Conservation (phyloP, 2,329 filamentous ascomycete species). For the Microdochium nivale region DNA sequence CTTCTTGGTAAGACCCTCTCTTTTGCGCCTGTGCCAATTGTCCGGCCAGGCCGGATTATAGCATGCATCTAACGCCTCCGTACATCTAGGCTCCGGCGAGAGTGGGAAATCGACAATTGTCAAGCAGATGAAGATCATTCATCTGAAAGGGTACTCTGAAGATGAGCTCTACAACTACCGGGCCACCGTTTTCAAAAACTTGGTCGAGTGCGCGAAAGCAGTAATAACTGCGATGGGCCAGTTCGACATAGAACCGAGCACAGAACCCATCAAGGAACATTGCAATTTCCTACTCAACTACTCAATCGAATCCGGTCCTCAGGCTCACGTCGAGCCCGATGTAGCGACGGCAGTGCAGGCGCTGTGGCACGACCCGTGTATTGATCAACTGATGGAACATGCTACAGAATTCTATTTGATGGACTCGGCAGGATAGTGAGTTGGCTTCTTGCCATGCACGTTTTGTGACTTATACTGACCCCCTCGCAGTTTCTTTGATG, state of each 20-base stretch:
- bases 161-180: slow-evolving; percentile 93
- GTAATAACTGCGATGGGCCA: slow-evolving; percentile 87
- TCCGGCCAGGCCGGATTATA: neutral
- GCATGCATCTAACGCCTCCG: neutral
- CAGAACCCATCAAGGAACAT: slow-evolving; percentile 62
- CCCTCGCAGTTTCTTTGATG: slow-evolving; percentile 77
- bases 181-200: slow-evolving; percentile 95
- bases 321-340: slow-evolving; percentile 70
- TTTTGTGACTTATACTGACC: neutral
- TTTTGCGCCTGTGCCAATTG: neutral
- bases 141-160: slow-evolving; percentile 92
- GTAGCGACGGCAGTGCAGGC: slow-evolving; percentile 78
- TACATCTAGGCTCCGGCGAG: slow-evolving; percentile 75
- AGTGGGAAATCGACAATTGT: slow-evolving; percentile 99
- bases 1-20: slow-evolving; percentile 61
- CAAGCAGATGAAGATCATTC: slow-evolving; percentile 99
- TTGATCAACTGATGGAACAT: slow-evolving; percentile 77
- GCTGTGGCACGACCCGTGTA: slow-evolving; percentile 84
- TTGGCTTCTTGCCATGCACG: slow-evolving; percentile 6
- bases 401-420: slow-evolving; percentile 98
- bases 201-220: slow-evolving; percentile 92
- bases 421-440: slow-evolving; percentile 98
- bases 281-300: slow-evolving; percentile 80
- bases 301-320: slow-evolving; percentile 82
- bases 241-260: slow-evolving; percentile 74